A percentile compares a stretch with the other conserved stretches of the same genome.
Conservation (phyloP, 306 rosid species). For the Malus asiatica region DNA sequence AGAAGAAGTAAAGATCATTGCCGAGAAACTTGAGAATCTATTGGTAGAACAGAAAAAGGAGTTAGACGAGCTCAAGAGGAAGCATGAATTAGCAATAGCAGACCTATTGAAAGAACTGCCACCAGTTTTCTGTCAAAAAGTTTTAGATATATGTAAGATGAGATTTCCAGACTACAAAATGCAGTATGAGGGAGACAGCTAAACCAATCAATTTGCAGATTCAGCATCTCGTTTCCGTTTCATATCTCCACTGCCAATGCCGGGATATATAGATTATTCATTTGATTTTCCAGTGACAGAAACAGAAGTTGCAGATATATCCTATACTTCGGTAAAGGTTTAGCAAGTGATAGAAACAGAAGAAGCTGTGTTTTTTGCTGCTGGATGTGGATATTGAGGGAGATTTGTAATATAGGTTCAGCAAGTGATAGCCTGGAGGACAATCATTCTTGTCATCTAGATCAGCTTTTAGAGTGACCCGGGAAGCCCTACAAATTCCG, state of each 20-base stretch:
- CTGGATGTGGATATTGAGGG: not conserved
- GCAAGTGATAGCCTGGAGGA: constrained; percentile 7
- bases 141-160: constrained; percentile 38
- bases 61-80: constrained; percentile 52
- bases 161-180: constrained; percentile 23
- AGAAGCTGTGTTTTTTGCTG: constrained; percentile 6
- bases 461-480: constrained; percentile 8
- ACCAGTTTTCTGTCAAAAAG: constrained; percentile 39
- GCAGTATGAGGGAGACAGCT: constrained; percentile 14
- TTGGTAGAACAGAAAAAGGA: constrained; percentile 49
- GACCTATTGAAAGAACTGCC: constrained; percentile 46
- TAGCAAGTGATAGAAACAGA: no score
- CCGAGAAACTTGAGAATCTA: constrained; percentile 37
- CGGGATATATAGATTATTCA: not conserved
- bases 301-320: constrained; percentile 2
- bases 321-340: not conserved
- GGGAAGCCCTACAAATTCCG: constrained; percentile 3
- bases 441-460: constrained; percentile 13
- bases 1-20: constrained; percentile 30
- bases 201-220: not conserved
- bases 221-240: not conserved
- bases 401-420: not conserved
- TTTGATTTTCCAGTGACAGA: not conserved
- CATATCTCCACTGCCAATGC: not conserved
- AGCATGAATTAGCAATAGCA: constrained; percentile 49